phyloP scores from a whole-genome alignment of 805 yeast species.

The Wickerhamiella australiensis region DNA sequence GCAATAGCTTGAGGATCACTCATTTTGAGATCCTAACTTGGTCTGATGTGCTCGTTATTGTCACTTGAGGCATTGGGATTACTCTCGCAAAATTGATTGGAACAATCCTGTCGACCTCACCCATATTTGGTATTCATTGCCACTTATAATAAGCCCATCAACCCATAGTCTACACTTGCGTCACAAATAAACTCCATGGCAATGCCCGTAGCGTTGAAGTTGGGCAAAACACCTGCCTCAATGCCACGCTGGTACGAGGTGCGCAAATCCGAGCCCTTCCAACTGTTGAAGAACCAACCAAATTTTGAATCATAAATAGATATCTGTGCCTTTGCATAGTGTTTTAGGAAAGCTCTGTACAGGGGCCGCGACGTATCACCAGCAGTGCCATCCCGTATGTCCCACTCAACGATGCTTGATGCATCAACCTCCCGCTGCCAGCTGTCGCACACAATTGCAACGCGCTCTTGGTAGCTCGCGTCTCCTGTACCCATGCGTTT shows the following conservation, averaged over 20 bases:
- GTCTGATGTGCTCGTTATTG: too few relatives aligned
- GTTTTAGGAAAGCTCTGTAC: constrained; percentile 44
- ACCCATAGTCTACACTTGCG: background rate
- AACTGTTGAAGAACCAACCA: constrained; percentile 1
- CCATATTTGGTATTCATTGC: too few relatives aligned
- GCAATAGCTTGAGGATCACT: too few relatives aligned
- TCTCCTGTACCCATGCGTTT: constrained; percentile 24
- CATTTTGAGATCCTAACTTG: too few relatives aligned
- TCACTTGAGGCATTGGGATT: too few relatives aligned
- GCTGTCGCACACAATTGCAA: constrained; percentile 64
- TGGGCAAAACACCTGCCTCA: constrained; percentile 8
- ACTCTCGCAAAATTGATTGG: too few relatives aligned
- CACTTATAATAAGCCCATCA: background rate
- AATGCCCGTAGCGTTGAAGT: constrained; percentile 2
- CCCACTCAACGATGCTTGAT: constrained; percentile 22
- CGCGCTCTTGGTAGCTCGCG: constrained; percentile 75
- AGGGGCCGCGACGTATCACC: constrained; percentile 39
- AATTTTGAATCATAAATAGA: constrained; percentile 46
- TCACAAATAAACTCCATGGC: constrained; percentile 6
- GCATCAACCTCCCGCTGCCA: constrained; percentile 37
- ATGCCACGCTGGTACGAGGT: background rate
- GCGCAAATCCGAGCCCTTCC: background rate
- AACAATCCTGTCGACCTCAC: too few relatives aligned
- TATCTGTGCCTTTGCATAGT: constrained; percentile 68
- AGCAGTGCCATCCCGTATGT: constrained; percentile 31